phyloP scores from a whole-genome alignment of 768 basidiomycete species.

The Trametes sanguinea region DNA sequence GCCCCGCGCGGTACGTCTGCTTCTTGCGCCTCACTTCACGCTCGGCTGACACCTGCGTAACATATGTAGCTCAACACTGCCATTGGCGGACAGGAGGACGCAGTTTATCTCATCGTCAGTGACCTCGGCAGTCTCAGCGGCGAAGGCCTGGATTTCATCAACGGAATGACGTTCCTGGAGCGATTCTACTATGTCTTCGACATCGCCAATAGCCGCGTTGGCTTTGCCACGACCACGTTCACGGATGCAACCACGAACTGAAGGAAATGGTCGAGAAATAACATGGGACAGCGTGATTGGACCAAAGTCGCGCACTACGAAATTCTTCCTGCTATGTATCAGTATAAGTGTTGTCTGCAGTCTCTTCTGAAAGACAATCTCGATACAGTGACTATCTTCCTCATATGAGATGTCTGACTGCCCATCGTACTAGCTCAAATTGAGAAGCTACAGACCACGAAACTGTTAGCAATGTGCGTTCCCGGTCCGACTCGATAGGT shows the following conservation, averaged over 20 bases:
- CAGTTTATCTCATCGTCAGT: constrained; percentile 35
- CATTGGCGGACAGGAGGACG: constrained; percentile 30
- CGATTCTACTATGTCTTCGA: constrained; percentile 42
- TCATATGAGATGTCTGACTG: no score
- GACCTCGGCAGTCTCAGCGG: constrained; percentile 33
- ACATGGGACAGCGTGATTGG: no score
- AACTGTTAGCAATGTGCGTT: no score
- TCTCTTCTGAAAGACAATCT: no score
- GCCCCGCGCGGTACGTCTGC: constrained; percentile 36
- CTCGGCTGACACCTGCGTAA: constrained; percentile 8
- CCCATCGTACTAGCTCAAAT: no score
- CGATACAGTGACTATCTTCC: no score
- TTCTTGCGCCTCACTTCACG: background rate
- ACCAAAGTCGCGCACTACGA: no score
- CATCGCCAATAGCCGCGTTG: constrained; percentile 35
- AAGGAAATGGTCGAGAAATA: no score
- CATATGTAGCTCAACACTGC: constrained; percentile 30
- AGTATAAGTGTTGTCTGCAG: no score
- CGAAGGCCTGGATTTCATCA: constrained; percentile 38
- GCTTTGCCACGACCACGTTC: constrained; percentile 38
- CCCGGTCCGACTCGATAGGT: no score
- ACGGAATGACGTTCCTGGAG: constrained; percentile 38
- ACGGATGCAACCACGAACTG: constrained; percentile 37
- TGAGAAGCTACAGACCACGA: no score
- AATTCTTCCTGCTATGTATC: no score